phyloP scores from a whole-genome alignment of 768 basidiomycete species.

The Leucosporidium creatinivorum region DNA sequence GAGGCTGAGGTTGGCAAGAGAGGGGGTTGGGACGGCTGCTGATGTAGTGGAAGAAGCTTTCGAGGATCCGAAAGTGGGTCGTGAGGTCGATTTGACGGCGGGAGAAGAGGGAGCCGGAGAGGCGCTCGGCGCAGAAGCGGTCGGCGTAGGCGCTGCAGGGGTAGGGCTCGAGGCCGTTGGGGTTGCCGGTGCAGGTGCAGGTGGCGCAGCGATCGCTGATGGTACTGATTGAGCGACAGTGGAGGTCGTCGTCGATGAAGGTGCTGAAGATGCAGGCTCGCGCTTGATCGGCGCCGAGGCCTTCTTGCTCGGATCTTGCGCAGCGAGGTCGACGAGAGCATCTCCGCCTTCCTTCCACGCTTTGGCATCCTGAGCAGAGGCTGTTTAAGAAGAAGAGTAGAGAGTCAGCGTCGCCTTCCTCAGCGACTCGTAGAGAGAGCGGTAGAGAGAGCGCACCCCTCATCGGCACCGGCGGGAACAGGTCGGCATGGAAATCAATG shows the following conservation, averaged over 20 bases:
- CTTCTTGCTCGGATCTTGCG: constrained; percentile 1
- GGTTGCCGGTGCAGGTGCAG: too few relatives aligned
- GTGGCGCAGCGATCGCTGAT: background rate
- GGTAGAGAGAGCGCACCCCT: constrained; percentile 6
- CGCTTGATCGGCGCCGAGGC: background rate
- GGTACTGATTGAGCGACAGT: background rate
- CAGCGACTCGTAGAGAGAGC: background rate
- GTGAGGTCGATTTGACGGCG: background rate
- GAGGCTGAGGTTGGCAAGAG: too few relatives aligned
- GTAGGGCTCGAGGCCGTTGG: too few relatives aligned
- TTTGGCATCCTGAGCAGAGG: constrained; percentile 13
- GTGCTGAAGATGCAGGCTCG: background rate
- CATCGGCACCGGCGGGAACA: constrained; percentile 37
- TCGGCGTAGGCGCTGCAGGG: background rate
- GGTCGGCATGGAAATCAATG: constrained; percentile 43
- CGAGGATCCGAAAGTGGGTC: background rate
- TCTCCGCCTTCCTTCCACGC: constrained; percentile 28
- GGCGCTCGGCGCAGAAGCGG: background rate
- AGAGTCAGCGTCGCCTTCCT: background rate
- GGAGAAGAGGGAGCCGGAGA: background rate
- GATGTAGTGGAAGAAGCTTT: background rate
- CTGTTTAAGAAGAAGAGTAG: constrained; percentile 1
- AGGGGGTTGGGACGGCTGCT: background rate
- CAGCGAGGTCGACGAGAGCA: background rate
- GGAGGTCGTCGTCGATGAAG: too few relatives aligned